Evolutionary conservation across 2,329 filamentous ascomycete genomes (phyloP).

Genomic region (Coleophoma crateriformis): DNA sequence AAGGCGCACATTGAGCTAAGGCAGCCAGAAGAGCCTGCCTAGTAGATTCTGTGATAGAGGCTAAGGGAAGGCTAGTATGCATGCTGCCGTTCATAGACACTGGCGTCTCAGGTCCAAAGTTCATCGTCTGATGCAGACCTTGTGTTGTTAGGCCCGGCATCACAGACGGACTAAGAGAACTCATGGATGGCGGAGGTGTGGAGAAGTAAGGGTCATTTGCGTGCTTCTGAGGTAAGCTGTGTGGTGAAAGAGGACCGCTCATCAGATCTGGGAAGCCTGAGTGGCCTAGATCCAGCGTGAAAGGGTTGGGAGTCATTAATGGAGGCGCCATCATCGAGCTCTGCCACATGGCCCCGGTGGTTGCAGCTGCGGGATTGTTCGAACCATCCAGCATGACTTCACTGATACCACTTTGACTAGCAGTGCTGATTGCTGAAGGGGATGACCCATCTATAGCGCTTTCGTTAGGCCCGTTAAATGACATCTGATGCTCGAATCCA

Average conservation of each 20-base stretch:
- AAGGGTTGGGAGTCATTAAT: constrained; percentile 59
- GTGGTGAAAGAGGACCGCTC: constrained; percentile 69
- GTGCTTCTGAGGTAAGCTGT: constrained; percentile 66
- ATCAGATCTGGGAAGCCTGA: constrained; percentile 74
- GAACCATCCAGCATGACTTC: constrained; percentile 86
- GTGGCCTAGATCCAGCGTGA: constrained; percentile 68
- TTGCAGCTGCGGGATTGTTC: constrained; percentile 52
- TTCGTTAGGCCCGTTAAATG: constrained; percentile 64
- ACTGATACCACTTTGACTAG: constrained; percentile 85
- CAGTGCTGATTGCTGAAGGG: constrained; percentile 91
- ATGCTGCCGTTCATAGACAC: constrained; percentile 60
- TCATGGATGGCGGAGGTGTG: constrained; percentile 69
- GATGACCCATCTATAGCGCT: constrained; percentile 88
- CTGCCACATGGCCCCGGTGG: constrained; percentile 61
- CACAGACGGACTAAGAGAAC: constrained; percentile 65
- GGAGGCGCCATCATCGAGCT: constrained; percentile 64
- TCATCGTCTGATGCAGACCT: constrained; percentile 60
- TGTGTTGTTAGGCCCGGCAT: constrained; percentile 59
- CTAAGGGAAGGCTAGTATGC: constrained; percentile 51
- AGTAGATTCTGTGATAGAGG: constrained; percentile 61
- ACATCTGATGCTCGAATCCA: constrained; percentile 74
- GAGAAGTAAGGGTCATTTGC: constrained; percentile 73
- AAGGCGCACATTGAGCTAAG: constrained; percentile 48
- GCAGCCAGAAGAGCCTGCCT: constrained; percentile 55
- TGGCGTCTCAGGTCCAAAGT: constrained; percentile 68